These are phyloP conservation scores for Collybia sordida DNA, from an alignment of 768 basidiomycete genomes.

Conservation along the genomic window DNA sequence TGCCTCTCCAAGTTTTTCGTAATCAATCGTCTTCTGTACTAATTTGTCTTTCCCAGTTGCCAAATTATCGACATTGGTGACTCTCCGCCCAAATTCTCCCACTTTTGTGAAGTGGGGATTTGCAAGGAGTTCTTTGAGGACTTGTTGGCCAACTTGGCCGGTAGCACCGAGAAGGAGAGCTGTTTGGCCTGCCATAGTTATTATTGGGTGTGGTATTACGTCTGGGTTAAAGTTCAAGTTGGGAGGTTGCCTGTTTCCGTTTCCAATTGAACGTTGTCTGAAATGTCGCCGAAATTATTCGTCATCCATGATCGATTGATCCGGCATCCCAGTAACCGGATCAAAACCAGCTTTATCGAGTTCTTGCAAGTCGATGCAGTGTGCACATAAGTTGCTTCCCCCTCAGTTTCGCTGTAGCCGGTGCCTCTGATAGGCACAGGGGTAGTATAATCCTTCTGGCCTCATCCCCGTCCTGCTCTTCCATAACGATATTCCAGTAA, in stretches of 20 bases:
- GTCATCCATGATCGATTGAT: too few relatives aligned
- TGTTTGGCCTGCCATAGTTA: slow-evolving; percentile 17
- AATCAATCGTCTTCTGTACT: slow-evolving; percentile 66
- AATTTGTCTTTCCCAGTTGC: slow-evolving; percentile 54
- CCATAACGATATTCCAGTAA: too few relatives aligned
- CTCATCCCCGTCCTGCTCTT: too few relatives aligned
- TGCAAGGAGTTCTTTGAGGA: slow-evolving; percentile 62
- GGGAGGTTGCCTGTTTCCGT: too few relatives aligned
- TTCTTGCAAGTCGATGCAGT: too few relatives aligned
- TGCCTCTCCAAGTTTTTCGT: slow-evolving; percentile 59
- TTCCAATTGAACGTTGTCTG: too few relatives aligned
- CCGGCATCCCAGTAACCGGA: background rate
- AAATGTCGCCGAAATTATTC: background rate
- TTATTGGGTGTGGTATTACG: background rate
- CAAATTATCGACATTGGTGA: slow-evolving; percentile 45
- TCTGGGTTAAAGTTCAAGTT: too few relatives aligned
- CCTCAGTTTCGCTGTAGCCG: too few relatives aligned
- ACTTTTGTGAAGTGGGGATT: slow-evolving; percentile 57
- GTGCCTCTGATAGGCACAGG: too few relatives aligned
- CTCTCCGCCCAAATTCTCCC: slow-evolving; percentile 67
- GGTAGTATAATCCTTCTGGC: too few relatives aligned
- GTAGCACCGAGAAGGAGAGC: slow-evolving; percentile 80
- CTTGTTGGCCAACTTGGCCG: slow-evolving; percentile 62
- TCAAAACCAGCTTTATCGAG: too few relatives aligned
- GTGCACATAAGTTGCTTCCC: too few relatives aligned